Evolutionary conservation across 176 grass and related monocot genomes (phyloP).

Genomic region (Oryza officinalis): DNA sequence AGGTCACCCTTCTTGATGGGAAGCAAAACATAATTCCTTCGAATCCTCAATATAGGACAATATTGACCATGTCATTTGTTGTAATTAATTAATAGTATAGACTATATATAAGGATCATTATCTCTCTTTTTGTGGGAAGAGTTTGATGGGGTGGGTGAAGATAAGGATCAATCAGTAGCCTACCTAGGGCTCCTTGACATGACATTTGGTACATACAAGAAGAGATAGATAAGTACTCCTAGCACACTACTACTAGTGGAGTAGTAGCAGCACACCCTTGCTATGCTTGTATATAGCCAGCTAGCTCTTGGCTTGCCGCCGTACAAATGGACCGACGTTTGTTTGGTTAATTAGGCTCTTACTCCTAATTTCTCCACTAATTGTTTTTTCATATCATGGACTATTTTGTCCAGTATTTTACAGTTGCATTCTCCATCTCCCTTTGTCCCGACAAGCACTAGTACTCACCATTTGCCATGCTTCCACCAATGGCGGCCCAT

Average conservation of each 20-base stretch:
- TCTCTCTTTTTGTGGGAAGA: neutral
- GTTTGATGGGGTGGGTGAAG: conserved; percentile 26
- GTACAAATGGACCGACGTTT: conserved; percentile 3
- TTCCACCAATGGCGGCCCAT: conserved; percentile 25
- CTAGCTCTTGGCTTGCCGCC: neutral
- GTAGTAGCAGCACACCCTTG: neutral
- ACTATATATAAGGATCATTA: neutral
- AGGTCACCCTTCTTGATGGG: neutral
- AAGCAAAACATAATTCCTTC: conserved; percentile 3
- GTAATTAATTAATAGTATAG: neutral
- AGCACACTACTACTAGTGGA: neutral
- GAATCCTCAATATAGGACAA: conserved; percentile 10
- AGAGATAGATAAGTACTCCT: neutral
- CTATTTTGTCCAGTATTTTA: conserved; percentile 28
- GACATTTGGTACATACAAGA: conserved; percentile 36
- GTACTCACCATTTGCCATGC: neutral
- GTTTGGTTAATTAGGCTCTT: conserved; percentile 2
- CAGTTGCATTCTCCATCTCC: neutral
- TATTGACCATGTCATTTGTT: conserved; percentile 15
- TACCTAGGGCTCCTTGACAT: conserved; percentile 24
- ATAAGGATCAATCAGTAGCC: conserved; percentile 36
- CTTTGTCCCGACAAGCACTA: conserved; percentile 30
- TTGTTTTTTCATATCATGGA: conserved; percentile 11
- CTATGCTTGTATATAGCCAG: neutral
- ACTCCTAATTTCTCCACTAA: neutral